phyloP scores from a whole-genome alignment of 768 basidiomycete species.

The Clitopilus hobsonii region DNA sequence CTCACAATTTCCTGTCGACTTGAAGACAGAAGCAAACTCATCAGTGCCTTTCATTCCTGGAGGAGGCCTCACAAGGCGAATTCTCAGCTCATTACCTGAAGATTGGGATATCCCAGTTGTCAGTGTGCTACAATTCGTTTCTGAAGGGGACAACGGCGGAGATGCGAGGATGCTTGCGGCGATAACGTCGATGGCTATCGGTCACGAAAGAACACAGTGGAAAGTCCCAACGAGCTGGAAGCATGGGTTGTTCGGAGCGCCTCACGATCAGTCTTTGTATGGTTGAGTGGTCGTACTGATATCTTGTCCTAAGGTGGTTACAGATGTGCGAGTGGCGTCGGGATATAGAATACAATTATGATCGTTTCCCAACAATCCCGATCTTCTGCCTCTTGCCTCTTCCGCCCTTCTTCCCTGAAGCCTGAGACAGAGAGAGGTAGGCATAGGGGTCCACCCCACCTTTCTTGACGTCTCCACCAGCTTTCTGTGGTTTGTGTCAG shows the following conservation, averaged over 20 bases:
- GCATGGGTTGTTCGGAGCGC: conserved; percentile 64
- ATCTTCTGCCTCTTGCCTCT: conserved; percentile 32
- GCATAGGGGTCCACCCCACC: conserved; percentile 88
- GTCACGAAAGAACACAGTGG: conserved; percentile 40
- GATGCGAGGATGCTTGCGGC: conserved; percentile 65
- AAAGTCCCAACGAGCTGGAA: conserved; percentile 66
- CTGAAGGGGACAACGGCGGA: conserved; percentile 77
- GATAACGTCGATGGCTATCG: conserved; percentile 45
- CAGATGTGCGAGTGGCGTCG: not conserved
- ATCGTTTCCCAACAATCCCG: conserved; percentile 63
- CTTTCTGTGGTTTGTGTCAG: conserved; percentile 56
- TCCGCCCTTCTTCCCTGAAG: conserved; percentile 57
- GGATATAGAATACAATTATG: conserved; percentile 6
- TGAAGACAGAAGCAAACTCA: conserved; percentile 15
- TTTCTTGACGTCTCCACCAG: conserved; percentile 91
- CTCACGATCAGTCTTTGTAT: conserved; percentile 69
- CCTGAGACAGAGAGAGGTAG: conserved; percentile 81
- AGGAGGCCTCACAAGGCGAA: conserved; percentile 65
- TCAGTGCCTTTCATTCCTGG: conserved; percentile 72
- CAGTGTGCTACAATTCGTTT: conserved; percentile 65
- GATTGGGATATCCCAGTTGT: conserved; percentile 50
- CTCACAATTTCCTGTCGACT: conserved; percentile 23
- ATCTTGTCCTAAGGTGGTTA: no score
- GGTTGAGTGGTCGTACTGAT: no score
- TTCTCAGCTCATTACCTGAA: conserved; percentile 53